A percentile compares a stretch with the other conserved stretches of the same genome.
phyloP scores from a whole-genome alignment of 2,329 filamentous ascomycete species.

The Simplicillium sp. region DNA sequence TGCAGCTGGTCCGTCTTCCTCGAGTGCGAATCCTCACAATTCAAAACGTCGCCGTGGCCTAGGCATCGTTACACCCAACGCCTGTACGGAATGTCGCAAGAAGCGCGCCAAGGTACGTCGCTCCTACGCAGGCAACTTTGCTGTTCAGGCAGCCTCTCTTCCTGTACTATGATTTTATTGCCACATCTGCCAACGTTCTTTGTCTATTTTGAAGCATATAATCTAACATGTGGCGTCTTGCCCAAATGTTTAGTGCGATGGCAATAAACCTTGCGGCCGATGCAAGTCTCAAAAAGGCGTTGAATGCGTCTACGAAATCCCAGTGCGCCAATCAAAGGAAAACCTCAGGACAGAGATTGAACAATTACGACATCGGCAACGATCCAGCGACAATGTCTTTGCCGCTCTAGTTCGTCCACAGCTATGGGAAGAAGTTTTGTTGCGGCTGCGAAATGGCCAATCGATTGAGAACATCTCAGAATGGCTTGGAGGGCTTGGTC shows the following conservation, averaged over 20 bases:
- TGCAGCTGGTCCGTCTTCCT: not conserved
- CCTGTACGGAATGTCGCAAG: slow-evolving; percentile 52
- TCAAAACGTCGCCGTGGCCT: slow-evolving; percentile 45
- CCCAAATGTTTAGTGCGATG: slow-evolving; percentile 41
- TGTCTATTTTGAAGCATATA: not conserved
- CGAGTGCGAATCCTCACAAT: slow-evolving; percentile 17
- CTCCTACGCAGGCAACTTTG: not conserved
- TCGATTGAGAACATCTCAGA: slow-evolving; percentile 45
- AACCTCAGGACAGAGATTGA: slow-evolving; percentile 52
- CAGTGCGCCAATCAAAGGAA: slow-evolving; percentile 55
- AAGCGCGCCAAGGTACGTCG: slow-evolving; percentile 48
- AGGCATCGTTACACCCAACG: slow-evolving; percentile 49
- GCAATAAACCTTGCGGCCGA: slow-evolving; percentile 43
- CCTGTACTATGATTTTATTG: too few species aligned
- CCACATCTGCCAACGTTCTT: not conserved
- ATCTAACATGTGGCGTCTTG: not conserved
- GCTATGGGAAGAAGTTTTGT: slow-evolving; percentile 44
- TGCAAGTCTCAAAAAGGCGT: slow-evolving; percentile 44
- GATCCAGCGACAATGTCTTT: slow-evolving; percentile 45
- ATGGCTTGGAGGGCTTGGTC: slow-evolving; percentile 32
- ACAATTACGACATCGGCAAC: slow-evolving; percentile 41
- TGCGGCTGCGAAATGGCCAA: slow-evolving; percentile 43
- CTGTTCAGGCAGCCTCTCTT: too few species aligned
- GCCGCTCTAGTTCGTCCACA: slow-evolving; percentile 41
- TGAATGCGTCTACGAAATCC: slow-evolving; percentile 52